These are phyloP conservation scores for Micromonas commoda DNA, from an alignment of 139 green algal genomes.

Conservation along the genomic window DNA sequence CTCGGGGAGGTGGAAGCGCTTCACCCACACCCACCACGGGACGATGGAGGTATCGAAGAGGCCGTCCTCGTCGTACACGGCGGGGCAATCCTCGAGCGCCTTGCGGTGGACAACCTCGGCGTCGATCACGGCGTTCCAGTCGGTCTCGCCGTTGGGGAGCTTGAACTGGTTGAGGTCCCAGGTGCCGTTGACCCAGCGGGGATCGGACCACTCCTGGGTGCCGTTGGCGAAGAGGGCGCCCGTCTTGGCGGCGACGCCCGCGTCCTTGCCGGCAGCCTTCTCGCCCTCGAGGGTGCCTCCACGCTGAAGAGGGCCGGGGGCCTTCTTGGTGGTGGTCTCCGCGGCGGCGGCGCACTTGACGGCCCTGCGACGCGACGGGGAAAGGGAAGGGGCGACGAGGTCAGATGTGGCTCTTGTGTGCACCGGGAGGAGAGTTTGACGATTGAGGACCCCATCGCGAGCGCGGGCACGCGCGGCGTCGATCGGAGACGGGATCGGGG, in stretches of 20 bases:
- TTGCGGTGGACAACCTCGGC: conserved; percentile 46
- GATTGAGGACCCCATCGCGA: no score
- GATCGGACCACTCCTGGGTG: background rate
- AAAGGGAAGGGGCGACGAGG: background rate
- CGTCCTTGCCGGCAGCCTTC: conserved; percentile 39
- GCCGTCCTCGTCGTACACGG: conserved; percentile 40
- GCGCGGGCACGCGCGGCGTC: no score
- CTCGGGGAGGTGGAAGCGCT: conserved; percentile 55
- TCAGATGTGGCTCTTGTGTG: no score
- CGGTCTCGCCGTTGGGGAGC: conserved; percentile 28
- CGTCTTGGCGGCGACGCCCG: conserved; percentile 20
- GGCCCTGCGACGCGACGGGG: background rate
- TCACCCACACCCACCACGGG: conserved; percentile 51
- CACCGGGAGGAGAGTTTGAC: no score
- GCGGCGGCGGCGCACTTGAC: background rate
- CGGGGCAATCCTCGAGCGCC: conserved; percentile 43
- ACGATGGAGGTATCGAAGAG: conserved; percentile 44
- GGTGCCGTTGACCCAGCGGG: conserved; percentile 34
- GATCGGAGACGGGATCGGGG: no score
- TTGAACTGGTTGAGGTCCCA: conserved; percentile 43
- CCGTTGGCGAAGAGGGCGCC: background rate
- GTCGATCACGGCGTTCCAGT: conserved; percentile 46
- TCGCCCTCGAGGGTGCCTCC: conserved; percentile 37
- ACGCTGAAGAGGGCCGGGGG: conserved; percentile 25
- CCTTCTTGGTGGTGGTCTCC: conserved; percentile 8